These are phyloP conservation scores for Curvularia hawaiiensis DNA, from an alignment of 2,329 filamentous ascomycete genomes.

Conservation along the genomic window DNA sequence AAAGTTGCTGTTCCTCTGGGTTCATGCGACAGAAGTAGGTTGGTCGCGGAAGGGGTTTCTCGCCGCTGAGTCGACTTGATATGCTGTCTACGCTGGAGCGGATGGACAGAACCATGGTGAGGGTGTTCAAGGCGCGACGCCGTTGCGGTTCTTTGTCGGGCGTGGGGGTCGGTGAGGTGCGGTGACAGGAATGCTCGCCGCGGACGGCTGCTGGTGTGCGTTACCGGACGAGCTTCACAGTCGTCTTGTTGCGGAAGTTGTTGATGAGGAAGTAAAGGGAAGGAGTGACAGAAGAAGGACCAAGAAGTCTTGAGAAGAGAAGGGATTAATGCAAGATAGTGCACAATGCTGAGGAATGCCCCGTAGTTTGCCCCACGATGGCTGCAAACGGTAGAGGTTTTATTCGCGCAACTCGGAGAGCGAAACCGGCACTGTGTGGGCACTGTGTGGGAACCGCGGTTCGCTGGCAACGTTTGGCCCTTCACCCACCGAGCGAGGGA, in stretches of 20 bases:
- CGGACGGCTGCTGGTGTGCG: constrained; percentile 9
- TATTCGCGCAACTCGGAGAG: constrained; percentile 7
- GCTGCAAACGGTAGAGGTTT: constrained; percentile 8
- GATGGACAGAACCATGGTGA: constrained; percentile 19
- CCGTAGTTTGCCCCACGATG: constrained; percentile 7
- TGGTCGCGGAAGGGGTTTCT: constrained; percentile 25
- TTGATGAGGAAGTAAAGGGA: not conserved
- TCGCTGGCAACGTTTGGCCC: constrained; percentile 3
- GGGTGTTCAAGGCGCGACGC: not conserved
- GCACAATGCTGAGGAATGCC: constrained; percentile 13
- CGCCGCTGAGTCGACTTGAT: constrained; percentile 21
- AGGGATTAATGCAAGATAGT: constrained; percentile 6
- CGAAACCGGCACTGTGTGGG: constrained; percentile 16
- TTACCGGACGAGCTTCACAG: constrained; percentile 9
- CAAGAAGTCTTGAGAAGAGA: not conserved
- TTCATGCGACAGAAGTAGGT: constrained; percentile 29
- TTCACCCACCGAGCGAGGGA: not conserved
- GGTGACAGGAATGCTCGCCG: constrained; percentile 6
- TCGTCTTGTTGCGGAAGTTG: not conserved
- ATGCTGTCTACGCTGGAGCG: constrained; percentile 19
- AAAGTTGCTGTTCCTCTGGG: constrained; percentile 25
- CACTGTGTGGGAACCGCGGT: constrained; percentile 9
- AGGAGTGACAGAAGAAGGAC: constrained; percentile 2
- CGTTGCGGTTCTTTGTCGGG: not conserved
- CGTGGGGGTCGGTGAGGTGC: not conserved